Evolutionary conservation across 2,329 filamentous ascomycete species (phyloP), one percentile per base, ranked within the genome.

Genomic region (Endothia cerciana): DNA sequence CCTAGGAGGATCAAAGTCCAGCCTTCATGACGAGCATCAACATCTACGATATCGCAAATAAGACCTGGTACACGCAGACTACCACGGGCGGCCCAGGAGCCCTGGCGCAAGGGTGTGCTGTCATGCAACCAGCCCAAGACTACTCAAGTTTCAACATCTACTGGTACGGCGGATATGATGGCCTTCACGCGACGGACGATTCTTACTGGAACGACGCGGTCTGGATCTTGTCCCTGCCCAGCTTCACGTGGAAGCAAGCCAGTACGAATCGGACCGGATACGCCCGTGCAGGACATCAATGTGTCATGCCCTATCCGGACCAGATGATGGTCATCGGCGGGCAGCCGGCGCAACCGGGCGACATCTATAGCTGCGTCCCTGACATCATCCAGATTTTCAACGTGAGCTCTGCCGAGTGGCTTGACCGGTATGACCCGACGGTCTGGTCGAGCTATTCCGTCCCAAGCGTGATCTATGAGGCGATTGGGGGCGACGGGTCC

Each of bases 251-350:
- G 92, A 90, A 90, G 62, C 79, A 80, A 70, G 73, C 87, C 25
- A 76, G 75, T 22, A 72, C 77, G 0, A 82, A 83, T 74, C 72
- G 74, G 69, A 72, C 62, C 62, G 80, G 56, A 74, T 90, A 77
- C 77, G 89, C 81, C 3, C 85, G 92, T 63, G 86, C 88, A 1
- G 91, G 91, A 0, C 91, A 94, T 74, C 87, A 88, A 45, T 95
- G 92, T 77, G 87, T 93, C 70, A 85, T 86, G 71, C 85, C 86
- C 1, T 94, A 92, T 77, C 89, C 93, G 19, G 88, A 90, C 65
- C 92, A 94, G 75, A 93, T 96, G 88, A 82, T 95, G 68, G 83
- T 90, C 8, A 81, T 94, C 17, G 92, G 92, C 33, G 92, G 92
- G 13, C 90, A 87, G 69, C 76, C 78, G 1, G 53, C 81, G 5